Conservation (phyloP, 2,329 filamentous ascomycete genomes). For the Pseudogymnoascus sp. region DNA sequence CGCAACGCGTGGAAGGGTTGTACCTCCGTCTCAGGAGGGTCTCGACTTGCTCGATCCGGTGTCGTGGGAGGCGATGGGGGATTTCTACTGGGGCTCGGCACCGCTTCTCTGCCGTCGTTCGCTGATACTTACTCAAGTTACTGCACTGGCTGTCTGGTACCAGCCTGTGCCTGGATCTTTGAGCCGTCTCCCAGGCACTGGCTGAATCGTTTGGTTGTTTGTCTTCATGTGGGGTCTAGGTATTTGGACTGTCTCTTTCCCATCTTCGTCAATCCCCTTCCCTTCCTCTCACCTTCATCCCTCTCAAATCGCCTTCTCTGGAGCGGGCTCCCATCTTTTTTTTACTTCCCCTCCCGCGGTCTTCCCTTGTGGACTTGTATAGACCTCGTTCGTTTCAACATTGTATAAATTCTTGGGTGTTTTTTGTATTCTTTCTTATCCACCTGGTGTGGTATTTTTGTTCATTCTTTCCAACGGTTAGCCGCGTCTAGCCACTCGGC, state of each 20-base stretch:
- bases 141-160: neutral
- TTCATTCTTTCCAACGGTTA: conserved; percentile 1
- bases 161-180: neutral
- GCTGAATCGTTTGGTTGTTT: neutral
- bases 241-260: conserved; percentile 4
- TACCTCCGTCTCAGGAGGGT: conserved; percentile 1
- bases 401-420: conserved; percentile 6
- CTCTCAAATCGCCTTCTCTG: conserved; percentile 1
- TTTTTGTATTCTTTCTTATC: neutral
- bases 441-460: neutral
- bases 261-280: neutral
- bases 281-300: neutral
- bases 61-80: neutral
- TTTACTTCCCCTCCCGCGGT: neutral
- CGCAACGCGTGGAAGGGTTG: conserved; percentile 5
- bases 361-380: neutral
- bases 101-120: neutral
- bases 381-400: neutral
- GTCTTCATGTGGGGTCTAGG: neutral
- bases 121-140: conserved; percentile 1
- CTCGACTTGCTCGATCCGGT: neutral
- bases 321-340: conserved; percentile 1
- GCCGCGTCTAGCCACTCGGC: neutral
- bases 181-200: neutral
- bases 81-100: neutral